These are phyloP conservation scores for Trypanosoma grayi DNA, from an alignment of 208 protist genomes.

Conservation along the genomic window DNA sequence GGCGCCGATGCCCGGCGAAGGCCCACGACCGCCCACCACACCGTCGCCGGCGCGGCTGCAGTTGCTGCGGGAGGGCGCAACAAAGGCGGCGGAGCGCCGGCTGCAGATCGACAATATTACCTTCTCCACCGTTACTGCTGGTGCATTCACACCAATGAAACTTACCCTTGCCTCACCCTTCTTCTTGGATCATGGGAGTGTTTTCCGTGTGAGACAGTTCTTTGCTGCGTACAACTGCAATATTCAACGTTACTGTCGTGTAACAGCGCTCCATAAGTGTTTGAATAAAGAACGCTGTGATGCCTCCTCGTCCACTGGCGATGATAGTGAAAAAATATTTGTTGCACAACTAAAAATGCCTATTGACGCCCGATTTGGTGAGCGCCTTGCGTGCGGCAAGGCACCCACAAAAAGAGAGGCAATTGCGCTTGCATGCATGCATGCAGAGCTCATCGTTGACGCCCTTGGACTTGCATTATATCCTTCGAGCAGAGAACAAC, in stretches of 20 bases:
- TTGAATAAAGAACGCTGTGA: neutral
- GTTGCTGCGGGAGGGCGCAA: constrained; percentile 18
- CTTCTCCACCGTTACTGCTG: constrained; percentile 48
- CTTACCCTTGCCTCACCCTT: constrained; percentile 68
- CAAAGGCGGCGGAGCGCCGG: constrained; percentile 26
- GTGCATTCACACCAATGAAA: constrained; percentile 42
- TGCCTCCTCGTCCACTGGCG: neutral
- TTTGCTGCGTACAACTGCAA: constrained; percentile 39
- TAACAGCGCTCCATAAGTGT: constrained; percentile 41
- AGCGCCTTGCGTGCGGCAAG: constrained; percentile 68
- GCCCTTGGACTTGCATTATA: constrained; percentile 76
- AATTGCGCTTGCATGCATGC: constrained; percentile 80
- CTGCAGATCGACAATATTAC: constrained; percentile 46
- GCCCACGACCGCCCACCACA: constrained; percentile 16
- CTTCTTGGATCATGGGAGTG: constrained; percentile 49
- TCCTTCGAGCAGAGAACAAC: constrained; percentile 36
- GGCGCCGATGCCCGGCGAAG: constrained; percentile 38
- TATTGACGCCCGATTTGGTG: constrained; percentile 60
- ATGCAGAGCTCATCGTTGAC: constrained; percentile 89
- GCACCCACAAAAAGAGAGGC: constrained; percentile 58
- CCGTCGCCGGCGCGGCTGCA: constrained; percentile 28
- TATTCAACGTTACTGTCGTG: constrained; percentile 33
- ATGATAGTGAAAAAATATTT: constrained; percentile 31
- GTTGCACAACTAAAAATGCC: constrained; percentile 75
- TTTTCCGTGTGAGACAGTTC: constrained; percentile 52